Conservation (phyloP, 164 flowering plant genomes). For the Dillenia turbinata region DNA sequence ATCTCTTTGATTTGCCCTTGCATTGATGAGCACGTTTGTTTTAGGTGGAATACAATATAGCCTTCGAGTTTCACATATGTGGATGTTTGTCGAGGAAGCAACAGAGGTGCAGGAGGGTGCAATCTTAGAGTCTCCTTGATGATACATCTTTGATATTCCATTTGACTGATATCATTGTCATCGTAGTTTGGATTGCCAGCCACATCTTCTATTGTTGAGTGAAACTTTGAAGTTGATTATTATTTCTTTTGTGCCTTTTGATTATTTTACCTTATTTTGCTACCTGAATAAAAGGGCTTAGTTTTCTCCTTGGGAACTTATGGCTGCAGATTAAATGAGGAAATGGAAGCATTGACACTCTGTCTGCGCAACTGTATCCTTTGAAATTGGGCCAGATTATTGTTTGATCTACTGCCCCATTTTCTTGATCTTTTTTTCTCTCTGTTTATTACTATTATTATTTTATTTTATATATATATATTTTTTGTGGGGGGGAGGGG, state of each 20-base stretch:
- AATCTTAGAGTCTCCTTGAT: background rate
- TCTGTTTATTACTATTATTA: background rate
- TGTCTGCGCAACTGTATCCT: constrained; percentile 85
- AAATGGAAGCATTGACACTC: constrained; percentile 63
- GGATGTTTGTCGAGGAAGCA: too few species aligned
- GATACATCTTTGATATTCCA: too few species aligned
- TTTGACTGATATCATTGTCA: background rate
- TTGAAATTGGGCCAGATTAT: constrained; percentile 2
- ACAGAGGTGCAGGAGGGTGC: too few species aligned
- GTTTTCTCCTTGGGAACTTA: background rate
- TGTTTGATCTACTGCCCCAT: background rate
- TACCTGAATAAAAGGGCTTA: background rate
- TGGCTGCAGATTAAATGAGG: constrained; percentile 79
- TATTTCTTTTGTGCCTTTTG: background rate
- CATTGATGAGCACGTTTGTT: constrained; percentile 2
- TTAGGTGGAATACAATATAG: too few species aligned
- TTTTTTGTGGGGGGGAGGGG: background rate
- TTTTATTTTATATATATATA: too few species aligned
- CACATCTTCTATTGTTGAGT: too few species aligned
- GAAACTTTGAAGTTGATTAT: too few species aligned
- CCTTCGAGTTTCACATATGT: too few species aligned
- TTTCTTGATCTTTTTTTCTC: background rate
- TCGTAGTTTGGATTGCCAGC: background rate
- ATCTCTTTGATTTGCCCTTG: constrained; percentile 5
- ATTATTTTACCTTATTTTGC: background rate